Conservation (phyloP, 2,329 filamentous ascomycete species). For the Aspergillus thermomutatus region DNA sequence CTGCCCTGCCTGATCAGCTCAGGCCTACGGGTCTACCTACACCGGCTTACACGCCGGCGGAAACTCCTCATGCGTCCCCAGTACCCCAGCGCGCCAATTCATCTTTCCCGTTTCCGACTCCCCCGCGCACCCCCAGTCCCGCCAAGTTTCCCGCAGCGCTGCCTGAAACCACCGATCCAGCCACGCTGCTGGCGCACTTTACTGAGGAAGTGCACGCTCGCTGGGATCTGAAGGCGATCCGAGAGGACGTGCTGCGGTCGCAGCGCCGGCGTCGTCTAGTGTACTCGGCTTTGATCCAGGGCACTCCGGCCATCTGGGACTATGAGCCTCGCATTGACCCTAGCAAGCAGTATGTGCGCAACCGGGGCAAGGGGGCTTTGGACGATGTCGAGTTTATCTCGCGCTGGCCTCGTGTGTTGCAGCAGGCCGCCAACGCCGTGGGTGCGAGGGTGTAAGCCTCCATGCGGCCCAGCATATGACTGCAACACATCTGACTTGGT, state of each 20-base stretch:
- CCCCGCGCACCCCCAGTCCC: constrained; percentile 40
- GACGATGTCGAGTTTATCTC: constrained; percentile 42
- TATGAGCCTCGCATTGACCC: constrained; percentile 62
- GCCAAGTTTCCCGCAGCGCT: constrained; percentile 31
- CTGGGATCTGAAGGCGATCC: constrained; percentile 81
- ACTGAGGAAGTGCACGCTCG: constrained; percentile 67
- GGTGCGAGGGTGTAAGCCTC: constrained; percentile 9
- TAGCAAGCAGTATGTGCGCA: constrained; percentile 70
- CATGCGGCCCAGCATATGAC: neutral
- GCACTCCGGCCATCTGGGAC: constrained; percentile 79
- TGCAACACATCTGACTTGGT: neutral
- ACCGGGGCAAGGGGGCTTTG: constrained; percentile 40
- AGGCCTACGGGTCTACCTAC: constrained; percentile 28
- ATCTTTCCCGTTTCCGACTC: constrained; percentile 33
- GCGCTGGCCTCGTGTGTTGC: constrained; percentile 39
- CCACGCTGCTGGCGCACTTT: constrained; percentile 61
- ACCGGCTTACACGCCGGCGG: constrained; percentile 27
- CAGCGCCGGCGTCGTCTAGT: constrained; percentile 77
- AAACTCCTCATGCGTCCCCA: constrained; percentile 29
- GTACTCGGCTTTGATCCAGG: constrained; percentile 74
- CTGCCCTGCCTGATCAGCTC: constrained; percentile 26
- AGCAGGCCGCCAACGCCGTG: constrained; percentile 28
- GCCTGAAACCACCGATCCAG: constrained; percentile 31
- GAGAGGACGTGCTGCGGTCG: constrained; percentile 67
- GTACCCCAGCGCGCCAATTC: constrained; percentile 19